phyloP scores from a whole-genome alignment of 1,139 yeast genomes.

The Blastobotrys proliferans region DNA sequence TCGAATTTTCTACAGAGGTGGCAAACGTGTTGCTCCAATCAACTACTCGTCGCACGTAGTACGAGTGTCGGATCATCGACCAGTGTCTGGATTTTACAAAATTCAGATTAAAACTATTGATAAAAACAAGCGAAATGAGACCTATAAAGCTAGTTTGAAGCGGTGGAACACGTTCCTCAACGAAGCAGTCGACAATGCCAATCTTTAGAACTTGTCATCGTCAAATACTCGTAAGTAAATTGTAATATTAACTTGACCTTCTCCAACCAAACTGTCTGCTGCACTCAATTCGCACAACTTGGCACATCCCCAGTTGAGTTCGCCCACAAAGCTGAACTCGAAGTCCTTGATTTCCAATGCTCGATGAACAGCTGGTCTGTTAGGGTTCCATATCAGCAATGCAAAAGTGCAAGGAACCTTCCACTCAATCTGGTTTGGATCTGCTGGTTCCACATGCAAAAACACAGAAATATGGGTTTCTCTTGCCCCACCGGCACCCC shows the following conservation, averaged over 20 bases:
- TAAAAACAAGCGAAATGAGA: slow-evolving; percentile 46
- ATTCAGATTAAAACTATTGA: slow-evolving; percentile 65
- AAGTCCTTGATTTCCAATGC: slow-evolving; percentile 12
- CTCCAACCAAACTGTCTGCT: slow-evolving; percentile 1
- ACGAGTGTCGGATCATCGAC: slow-evolving; percentile 80
- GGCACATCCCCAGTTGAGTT: slow-evolving; percentile 13
- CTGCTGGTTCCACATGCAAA: slow-evolving; percentile 11
- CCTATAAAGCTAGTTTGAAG: slow-evolving; percentile 41
- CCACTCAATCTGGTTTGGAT: slow-evolving; percentile 6
- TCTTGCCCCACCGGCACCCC: slow-evolving; percentile 12
- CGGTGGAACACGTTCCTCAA: slow-evolving; percentile 25
- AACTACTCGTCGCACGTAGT: slow-evolving; percentile 26
- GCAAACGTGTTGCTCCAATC: slow-evolving; percentile 28
- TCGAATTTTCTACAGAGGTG: slow-evolving; percentile 64
- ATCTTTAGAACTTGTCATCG: slow-evolving; percentile 10
- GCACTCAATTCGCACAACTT: slow-evolving; percentile 10
- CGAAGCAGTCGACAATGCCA: slow-evolving; percentile 12
- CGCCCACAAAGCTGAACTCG: slow-evolving; percentile 11
- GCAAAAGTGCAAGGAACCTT: slow-evolving; percentile 13
- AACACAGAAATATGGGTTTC: slow-evolving; percentile 10
- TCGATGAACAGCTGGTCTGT: slow-evolving; percentile 8
- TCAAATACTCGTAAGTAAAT: slow-evolving; percentile 11
- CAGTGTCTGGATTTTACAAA: slow-evolving; percentile 73
- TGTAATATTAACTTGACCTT: slow-evolving; percentile 6
- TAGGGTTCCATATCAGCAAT: slow-evolving; percentile 11